phyloP scores from a whole-genome alignment of 1,139 yeast species.

The Candida smagusa region DNA sequence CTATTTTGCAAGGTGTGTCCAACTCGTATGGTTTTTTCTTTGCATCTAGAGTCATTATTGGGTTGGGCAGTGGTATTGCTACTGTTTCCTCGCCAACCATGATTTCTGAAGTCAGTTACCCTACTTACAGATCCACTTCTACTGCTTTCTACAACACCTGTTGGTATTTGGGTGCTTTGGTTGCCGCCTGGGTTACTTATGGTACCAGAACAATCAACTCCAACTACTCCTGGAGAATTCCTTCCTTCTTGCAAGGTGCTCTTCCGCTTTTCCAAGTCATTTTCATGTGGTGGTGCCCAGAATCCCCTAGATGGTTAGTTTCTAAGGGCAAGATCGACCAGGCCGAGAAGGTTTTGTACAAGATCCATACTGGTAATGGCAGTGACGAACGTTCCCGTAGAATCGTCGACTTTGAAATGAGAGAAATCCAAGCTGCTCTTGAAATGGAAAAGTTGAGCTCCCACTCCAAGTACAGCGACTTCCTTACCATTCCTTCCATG shows the following conservation, averaged over 20 bases:
- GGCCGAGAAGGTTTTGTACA: conserved; percentile 33
- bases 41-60: conserved; percentile 37
- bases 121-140: conserved; percentile 44
- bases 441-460: conserved; percentile 30
- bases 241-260: conserved; percentile 44
- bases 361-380: conserved; percentile 38
- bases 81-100: conserved; percentile 39
- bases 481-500: conserved; percentile 32
- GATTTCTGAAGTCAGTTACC: conserved; percentile 45
- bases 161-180: conserved; percentile 43
- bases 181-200: conserved; percentile 54
- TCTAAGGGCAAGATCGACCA: conserved; percentile 34
- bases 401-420: conserved; percentile 43
- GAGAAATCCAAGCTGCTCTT: conserved; percentile 42
- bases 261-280: conserved; percentile 27
- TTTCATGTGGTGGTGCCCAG: conserved; percentile 38
- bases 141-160: conserved; percentile 49
- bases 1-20: conserved; percentile 40
- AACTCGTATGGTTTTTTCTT: conserved; percentile 33
- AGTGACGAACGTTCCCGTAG: conserved; percentile 27
- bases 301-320: conserved; percentile 45
- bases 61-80: conserved; percentile 38
- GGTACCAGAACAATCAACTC: conserved; percentile 36
- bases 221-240: conserved; percentile 44
- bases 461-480: conserved; percentile 30